phyloP scores from a whole-genome alignment of 257 asterid species.

The Buddleja alternifolia region DNA sequence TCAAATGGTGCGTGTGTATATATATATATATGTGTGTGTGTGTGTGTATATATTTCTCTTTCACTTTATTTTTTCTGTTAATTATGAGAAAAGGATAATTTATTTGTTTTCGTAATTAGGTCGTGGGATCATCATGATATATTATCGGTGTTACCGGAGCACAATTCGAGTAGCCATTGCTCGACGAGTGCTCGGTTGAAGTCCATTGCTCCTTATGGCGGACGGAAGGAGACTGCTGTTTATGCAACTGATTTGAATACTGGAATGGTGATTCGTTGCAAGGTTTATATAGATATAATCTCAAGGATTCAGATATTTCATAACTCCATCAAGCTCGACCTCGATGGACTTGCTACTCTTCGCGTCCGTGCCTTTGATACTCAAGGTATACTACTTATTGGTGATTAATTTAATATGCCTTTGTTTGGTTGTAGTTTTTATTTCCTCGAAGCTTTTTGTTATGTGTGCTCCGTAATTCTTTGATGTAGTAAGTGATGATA shows the following conservation, averaged over 20 bases:
- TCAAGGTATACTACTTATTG: slow-evolving; percentile 53
- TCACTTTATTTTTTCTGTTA: neutral
- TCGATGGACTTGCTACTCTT: slow-evolving; percentile 90
- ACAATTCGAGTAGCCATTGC: slow-evolving; percentile 73
- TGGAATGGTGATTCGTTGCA: slow-evolving; percentile 90
- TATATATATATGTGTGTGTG: no score
- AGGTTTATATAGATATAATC: slow-evolving; percentile 76
- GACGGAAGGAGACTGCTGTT: slow-evolving; percentile 95
- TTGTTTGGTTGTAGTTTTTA: neutral
- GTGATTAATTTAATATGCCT: slow-evolving; percentile 16
- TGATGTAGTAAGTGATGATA: neutral
- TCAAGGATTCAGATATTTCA: slow-evolving; percentile 89
- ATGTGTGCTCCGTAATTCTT: neutral
- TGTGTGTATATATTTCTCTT: no score
- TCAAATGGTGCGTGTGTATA: slow-evolving; percentile 60
- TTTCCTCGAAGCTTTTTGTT: slow-evolving; percentile 17
- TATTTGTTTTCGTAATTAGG: slow-evolving; percentile 49
- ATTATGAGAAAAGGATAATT: neutral
- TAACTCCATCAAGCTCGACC: slow-evolving; percentile 86
- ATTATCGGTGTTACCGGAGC: slow-evolving; percentile 73
- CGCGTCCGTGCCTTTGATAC: slow-evolving; percentile 84
- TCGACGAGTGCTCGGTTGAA: slow-evolving; percentile 85
- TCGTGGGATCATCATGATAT: slow-evolving; percentile 96
- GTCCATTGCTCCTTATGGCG: slow-evolving; percentile 83
- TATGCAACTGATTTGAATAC: slow-evolving; percentile 82